A percentile compares a stretch with the other conserved stretches of the same genome.
phyloP scores from a whole-genome alignment of 1,139 yeast species.

The Sugiyamaella grinbergsii region DNA sequence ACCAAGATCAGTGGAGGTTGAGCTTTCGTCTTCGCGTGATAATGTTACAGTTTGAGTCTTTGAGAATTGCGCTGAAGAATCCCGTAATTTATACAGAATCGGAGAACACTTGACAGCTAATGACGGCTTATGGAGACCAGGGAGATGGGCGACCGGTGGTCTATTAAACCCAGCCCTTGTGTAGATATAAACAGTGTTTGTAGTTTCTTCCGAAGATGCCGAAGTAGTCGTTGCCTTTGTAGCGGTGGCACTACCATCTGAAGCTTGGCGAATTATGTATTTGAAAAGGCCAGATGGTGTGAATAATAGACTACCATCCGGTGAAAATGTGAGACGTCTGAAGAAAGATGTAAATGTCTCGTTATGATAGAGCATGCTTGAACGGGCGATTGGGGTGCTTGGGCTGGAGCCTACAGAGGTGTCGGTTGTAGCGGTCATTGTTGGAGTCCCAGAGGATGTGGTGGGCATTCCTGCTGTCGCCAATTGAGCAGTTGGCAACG shows the following conservation, averaged over 20 bases:
- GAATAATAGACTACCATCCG: constrained; percentile 80
- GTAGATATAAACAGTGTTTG: constrained; percentile 76
- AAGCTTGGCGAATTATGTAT: constrained; percentile 27
- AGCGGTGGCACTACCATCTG: constrained; percentile 18
- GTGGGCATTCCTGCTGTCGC: constrained; percentile 8
- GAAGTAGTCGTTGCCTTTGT: constrained; percentile 25
- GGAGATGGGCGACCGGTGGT: constrained; percentile 74
- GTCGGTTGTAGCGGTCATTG: neutral
- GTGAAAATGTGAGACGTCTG: constrained; percentile 79
- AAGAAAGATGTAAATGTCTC: constrained; percentile 90
- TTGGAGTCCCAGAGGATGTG: neutral
- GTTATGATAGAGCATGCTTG: constrained; percentile 60
- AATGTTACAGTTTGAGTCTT: constrained; percentile 6
- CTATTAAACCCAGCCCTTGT: constrained; percentile 66
- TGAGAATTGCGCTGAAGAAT: constrained; percentile 19
- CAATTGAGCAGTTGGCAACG: constrained; percentile 4
- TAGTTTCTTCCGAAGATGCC: constrained; percentile 41
- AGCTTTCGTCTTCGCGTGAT: constrained; percentile 16
- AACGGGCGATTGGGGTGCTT: constrained; percentile 15
- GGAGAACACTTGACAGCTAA: constrained; percentile 81
- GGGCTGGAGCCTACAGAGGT: constrained; percentile 22
- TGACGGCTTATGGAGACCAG: constrained; percentile 82
- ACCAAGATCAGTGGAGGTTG: too few species aligned
- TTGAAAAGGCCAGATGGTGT: constrained; percentile 81
- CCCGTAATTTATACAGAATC: constrained; percentile 51